A percentile compares a stretch with the other conserved stretches of the same genome.
These are phyloP conservation scores for Pseudognaphalium luteoalbum DNA, from an alignment of 129 eudicot species.

Conservation along the genomic window DNA sequence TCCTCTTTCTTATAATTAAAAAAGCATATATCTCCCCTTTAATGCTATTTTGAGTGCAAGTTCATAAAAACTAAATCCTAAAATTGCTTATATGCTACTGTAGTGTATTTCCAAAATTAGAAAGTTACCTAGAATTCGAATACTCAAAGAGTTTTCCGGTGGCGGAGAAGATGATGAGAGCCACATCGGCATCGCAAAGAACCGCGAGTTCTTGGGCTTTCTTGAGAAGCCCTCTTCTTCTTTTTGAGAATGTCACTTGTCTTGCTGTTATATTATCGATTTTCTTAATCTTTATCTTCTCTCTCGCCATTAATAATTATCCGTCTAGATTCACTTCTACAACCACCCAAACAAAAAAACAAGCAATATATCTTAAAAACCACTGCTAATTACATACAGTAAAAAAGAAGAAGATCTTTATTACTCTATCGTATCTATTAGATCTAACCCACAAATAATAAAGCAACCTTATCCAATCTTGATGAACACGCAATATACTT, in stretches of 20 bases:
- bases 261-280: conserved; percentile 44
- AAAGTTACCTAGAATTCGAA: conserved; percentile 42
- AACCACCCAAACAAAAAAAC: conserved; percentile 1
- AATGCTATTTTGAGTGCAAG: too few species aligned
- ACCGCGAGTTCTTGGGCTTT: conserved; percentile 47
- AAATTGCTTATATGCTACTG: too few species aligned
- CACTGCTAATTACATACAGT: too few species aligned
- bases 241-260: conserved; percentile 47
- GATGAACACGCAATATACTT: neutral
- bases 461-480: neutral
- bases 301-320: conserved; percentile 37
- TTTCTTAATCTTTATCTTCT: conserved; percentile 43
- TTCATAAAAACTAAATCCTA: too few species aligned
- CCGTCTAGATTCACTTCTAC: conserved; percentile 1
- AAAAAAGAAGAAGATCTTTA: neutral
- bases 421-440: neutral
- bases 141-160: conserved; percentile 45
- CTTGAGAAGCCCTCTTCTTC: conserved; percentile 48
- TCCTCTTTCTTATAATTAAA: too few species aligned
- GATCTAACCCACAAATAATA: neutral
- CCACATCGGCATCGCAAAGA: conserved; percentile 50
- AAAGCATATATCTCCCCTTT: too few species aligned
- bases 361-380: too few species aligned
- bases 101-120: neutral
- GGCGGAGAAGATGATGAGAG: conserved; percentile 47